phyloP scores from a whole-genome alignment of 345 rosid genomes.

The Erodium maritimum region DNA sequence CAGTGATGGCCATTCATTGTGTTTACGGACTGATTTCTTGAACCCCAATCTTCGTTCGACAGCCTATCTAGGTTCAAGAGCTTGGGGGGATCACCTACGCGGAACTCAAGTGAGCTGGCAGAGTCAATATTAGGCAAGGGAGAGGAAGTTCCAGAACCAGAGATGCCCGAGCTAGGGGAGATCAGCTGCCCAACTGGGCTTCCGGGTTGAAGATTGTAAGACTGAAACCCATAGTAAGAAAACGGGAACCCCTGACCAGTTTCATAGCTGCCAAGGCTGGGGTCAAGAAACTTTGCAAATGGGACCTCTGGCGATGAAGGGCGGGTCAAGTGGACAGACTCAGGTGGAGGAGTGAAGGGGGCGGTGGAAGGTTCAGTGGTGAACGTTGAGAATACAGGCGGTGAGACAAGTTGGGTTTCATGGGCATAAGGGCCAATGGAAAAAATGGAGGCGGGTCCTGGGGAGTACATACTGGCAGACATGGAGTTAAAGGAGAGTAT shows the following conservation, averaged over 20 bases:
- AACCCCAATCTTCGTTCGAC: slow-evolving; percentile 26
- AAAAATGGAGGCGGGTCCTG: slow-evolving; percentile 40
- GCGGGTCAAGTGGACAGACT: slow-evolving; percentile 38
- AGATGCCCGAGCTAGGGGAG: slow-evolving; percentile 72
- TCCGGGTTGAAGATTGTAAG: slow-evolving; percentile 80
- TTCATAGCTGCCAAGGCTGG: slow-evolving; percentile 23
- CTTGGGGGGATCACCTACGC: slow-evolving; percentile 47
- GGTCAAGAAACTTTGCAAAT: slow-evolving; percentile 37
- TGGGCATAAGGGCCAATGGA: slow-evolving; percentile 43
- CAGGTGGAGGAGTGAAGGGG: slow-evolving; percentile 46
- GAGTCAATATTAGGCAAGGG: slow-evolving; percentile 47
- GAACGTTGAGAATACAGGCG: slow-evolving; percentile 44
- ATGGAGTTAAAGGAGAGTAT: slow-evolving; percentile 26
- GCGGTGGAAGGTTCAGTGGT: slow-evolving; percentile 49
- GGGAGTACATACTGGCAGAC: slow-evolving; percentile 55
- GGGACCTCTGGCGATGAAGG: slow-evolving; percentile 52
- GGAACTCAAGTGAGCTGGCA: slow-evolving; percentile 43
- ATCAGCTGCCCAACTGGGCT: slow-evolving; percentile 74
- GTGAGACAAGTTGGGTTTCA: slow-evolving; percentile 46
- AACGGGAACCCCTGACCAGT: slow-evolving; percentile 32
- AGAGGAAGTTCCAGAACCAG: slow-evolving; percentile 78
- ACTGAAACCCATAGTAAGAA: slow-evolving; percentile 57
- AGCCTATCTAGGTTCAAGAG: slow-evolving; percentile 49
- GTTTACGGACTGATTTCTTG: slow-evolving; percentile 6
- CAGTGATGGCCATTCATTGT: neutral